phyloP scores from a whole-genome alignment of 208 protist species.

The Trichomonas vaginalis region DNA sequence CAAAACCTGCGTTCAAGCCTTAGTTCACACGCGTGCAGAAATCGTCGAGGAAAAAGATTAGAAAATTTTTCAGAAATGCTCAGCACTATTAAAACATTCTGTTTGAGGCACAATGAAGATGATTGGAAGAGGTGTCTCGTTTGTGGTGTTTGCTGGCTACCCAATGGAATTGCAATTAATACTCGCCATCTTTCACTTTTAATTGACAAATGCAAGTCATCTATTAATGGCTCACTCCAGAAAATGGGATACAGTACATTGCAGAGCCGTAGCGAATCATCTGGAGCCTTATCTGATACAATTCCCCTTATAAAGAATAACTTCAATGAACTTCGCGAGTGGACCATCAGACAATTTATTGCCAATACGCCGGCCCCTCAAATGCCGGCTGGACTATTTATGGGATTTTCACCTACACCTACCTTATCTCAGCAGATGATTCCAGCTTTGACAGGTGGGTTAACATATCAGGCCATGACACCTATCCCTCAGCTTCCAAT shows the following conservation, averaged over 20 bases:
- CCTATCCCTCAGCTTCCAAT: background rate
- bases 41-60: background rate
- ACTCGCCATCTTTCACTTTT: background rate
- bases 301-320: background rate
- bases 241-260: background rate
- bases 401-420: background rate
- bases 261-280: background rate
- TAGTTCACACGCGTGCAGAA: background rate
- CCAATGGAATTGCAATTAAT: constrained; percentile 11
- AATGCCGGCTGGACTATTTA: background rate
- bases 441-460: background rate
- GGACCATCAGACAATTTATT: background rate
- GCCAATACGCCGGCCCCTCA: background rate
- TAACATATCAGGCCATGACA: background rate
- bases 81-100: background rate
- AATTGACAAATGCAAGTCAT: constrained; percentile 6
- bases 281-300: background rate
- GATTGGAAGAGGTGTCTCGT: background rate
- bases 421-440: background rate
- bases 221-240: background rate
- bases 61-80: background rate
- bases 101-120: background rate
- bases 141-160: background rate
- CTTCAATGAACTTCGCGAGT: background rate
- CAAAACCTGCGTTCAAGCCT: background rate